Conservation (phyloP, 495 filamentous ascomycete genomes). For the Penicillium ochrochloron region DNA sequence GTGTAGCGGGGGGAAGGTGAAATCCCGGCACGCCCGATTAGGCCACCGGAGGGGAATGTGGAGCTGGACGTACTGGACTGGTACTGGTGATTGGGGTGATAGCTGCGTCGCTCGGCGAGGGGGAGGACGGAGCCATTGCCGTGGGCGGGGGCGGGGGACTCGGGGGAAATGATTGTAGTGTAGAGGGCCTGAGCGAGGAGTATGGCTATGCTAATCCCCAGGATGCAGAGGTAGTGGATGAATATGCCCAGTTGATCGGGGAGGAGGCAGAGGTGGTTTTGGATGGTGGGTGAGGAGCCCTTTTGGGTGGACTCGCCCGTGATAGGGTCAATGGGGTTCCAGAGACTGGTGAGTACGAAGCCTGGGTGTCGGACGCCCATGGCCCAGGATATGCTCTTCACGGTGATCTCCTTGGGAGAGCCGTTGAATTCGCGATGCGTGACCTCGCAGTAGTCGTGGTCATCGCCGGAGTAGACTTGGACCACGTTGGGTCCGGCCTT, state of each 20-base stretch:
- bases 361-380: slow-evolving; percentile 95
- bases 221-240: slow-evolving; percentile 70
- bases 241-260: slow-evolving; percentile 86
- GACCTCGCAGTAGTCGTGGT: slow-evolving; percentile 97
- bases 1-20: slow-evolving; percentile 33
- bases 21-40: slow-evolving; percentile 40
- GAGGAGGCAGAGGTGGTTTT: slow-evolving; percentile 89
- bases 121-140: slow-evolving; percentile 41
- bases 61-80: slow-evolving; percentile 47
- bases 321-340: slow-evolving; percentile 78
- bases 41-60: slow-evolving; percentile 36
- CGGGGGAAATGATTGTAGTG: slow-evolving; percentile 36
- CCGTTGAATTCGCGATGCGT: slow-evolving; percentile 70
- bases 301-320: slow-evolving; percentile 60
- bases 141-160: slow-evolving; percentile 15
- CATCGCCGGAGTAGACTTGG: slow-evolving; percentile 91
- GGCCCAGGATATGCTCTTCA: slow-evolving; percentile 91
- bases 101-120: slow-evolving; percentile 38
- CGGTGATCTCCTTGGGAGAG: slow-evolving; percentile 84
- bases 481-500: slow-evolving; percentile 71
- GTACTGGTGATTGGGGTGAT: slow-evolving; percentile 27
- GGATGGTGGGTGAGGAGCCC: slow-evolving; percentile 59
- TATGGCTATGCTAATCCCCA: slow-evolving; percentile 60
- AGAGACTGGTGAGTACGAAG: slow-evolving; percentile 85
- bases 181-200: slow-evolving; percentile 66